Conservation (phyloP, 352 stramenopile genomes). For the Pythium pyrilobum region DNA sequence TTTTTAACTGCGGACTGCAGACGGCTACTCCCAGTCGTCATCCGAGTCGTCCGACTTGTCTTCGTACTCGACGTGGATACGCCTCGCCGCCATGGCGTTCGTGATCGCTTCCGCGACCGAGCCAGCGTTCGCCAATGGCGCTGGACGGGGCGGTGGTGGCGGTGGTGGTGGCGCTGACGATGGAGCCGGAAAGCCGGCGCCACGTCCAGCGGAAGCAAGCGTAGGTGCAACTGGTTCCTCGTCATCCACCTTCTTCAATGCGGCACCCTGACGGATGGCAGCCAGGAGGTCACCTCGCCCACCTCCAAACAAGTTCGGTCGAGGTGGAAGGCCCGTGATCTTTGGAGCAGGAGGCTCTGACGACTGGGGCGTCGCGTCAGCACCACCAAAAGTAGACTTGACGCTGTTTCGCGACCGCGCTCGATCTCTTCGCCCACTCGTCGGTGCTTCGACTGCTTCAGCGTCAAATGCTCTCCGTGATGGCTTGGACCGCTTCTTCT, state of each 20-base stretch:
- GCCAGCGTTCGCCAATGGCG: conserved; percentile 30
- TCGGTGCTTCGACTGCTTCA: background rate
- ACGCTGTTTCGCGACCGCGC: conserved; percentile 18
- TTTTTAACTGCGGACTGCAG: too few species aligned
- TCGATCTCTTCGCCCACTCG: conserved; percentile 12
- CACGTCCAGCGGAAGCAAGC: background rate
- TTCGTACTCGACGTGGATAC: conserved; percentile 81
- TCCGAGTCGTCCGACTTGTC: conserved; percentile 71
- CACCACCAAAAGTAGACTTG: conserved; percentile 1
- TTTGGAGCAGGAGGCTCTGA: conserved; percentile 16
- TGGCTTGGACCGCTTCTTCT: conserved; percentile 18
- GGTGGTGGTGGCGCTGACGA: conserved; percentile 12
- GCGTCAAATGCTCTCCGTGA: conserved; percentile 22
- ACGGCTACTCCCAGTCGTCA: conserved; percentile 82
- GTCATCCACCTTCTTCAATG: conserved; percentile 39
- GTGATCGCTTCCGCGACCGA: conserved; percentile 79
- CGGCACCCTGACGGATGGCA: conserved; percentile 64
- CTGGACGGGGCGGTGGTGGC: conserved; percentile 20
- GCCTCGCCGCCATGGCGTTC: conserved; percentile 72
- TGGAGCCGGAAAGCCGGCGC: conserved; percentile 5
- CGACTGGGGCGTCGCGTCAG: background rate
- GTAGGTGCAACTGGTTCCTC: background rate
- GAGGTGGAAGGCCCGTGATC: conserved; percentile 43
- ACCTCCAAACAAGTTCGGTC: conserved; percentile 63
- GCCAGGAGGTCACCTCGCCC: conserved; percentile 69